A percentile compares a stretch with the other conserved stretches of the same genome.
Evolutionary conservation across 805 yeast genomes (phyloP).

Genomic region (Lipomyces starkeyi): DNA sequence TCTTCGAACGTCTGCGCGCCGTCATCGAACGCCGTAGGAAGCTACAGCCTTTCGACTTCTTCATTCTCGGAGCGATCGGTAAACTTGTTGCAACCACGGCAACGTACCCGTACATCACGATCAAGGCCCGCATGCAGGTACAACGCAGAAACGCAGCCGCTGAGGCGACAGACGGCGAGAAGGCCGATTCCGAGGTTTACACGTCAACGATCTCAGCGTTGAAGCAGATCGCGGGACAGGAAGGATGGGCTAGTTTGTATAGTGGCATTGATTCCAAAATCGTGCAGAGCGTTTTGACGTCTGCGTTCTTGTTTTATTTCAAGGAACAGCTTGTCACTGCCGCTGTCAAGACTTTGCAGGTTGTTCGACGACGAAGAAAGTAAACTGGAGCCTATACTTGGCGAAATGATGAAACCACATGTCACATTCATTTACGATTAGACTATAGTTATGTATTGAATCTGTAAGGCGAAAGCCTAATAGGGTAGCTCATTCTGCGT

Average conservation of each 20-base stretch:
- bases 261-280: conserved; percentile 82
- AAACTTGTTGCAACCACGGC: conserved; percentile 85
- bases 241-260: conserved; percentile 79
- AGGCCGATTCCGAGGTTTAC: conserved; percentile 20
- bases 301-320: conserved; percentile 88
- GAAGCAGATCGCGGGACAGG: conserved; percentile 63
- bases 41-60: conserved; percentile 73
- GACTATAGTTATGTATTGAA: not conserved
- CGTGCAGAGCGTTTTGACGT: conserved; percentile 81
- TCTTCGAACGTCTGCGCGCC: conserved; percentile 85
- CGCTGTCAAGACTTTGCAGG: conserved; percentile 15
- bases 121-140: conserved; percentile 84
- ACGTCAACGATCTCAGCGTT: conserved; percentile 48
- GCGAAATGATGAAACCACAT: not conserved
- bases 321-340: conserved; percentile 75
- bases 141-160: conserved; percentile 43
- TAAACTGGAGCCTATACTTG: not conserved
- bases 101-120: conserved; percentile 90
- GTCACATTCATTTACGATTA: not conserved
- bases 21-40: conserved; percentile 61
- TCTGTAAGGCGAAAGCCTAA: not conserved
- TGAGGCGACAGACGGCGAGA: conserved; percentile 49
- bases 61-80: conserved; percentile 86
- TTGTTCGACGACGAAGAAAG: conserved; percentile 5
- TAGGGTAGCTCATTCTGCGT: too few species aligned